A percentile compares a stretch with the other conserved stretches of the same genome.
These are phyloP conservation scores for Yarrowia sp. DNA, from an alignment of 805 yeast species.

Conservation along the genomic window DNA sequence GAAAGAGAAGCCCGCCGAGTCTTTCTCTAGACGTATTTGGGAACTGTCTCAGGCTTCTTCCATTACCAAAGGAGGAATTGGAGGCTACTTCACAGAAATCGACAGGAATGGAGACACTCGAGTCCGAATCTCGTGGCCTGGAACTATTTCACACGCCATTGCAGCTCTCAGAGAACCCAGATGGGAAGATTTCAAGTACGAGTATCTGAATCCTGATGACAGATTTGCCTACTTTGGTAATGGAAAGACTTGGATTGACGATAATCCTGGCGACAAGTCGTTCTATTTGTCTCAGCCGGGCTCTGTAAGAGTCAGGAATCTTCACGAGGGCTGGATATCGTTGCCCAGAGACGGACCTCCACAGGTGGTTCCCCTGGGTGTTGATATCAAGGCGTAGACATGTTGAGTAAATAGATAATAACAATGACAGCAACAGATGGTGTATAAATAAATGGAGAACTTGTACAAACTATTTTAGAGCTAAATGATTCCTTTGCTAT, in stretches of 20 bases:
- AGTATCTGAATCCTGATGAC: constrained; percentile 39
- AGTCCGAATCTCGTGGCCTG: constrained; percentile 38
- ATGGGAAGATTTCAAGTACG: constrained; percentile 41
- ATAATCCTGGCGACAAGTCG: constrained; percentile 12
- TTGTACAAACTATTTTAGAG: too few species aligned
- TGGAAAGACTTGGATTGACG: constrained; percentile 40
- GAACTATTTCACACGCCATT: constrained; percentile 39
- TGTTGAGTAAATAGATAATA: too few species aligned
- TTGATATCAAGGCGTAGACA: not conserved
- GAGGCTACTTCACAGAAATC: constrained; percentile 18
- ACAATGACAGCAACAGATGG: too few species aligned
- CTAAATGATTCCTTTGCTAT: too few species aligned
- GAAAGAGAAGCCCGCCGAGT: constrained; percentile 26
- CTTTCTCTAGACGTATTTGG: constrained; percentile 11
- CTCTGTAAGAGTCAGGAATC: not conserved
- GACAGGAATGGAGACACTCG: constrained; percentile 13
- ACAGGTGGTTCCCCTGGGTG: not conserved
- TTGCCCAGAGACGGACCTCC: constrained; percentile 29
- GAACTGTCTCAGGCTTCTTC: constrained; percentile 29
- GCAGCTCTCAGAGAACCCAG: constrained; percentile 26
- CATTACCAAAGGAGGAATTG: constrained; percentile 6
- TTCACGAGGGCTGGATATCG: constrained; percentile 29
- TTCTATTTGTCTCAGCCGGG: not conserved
- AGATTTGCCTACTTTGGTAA: constrained; percentile 39
- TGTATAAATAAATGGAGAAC: too few species aligned